Base-by-base conservation (phyloP, 2,329 filamentous ascomycete species). In the Cladophialophora yegresii region DNA sequence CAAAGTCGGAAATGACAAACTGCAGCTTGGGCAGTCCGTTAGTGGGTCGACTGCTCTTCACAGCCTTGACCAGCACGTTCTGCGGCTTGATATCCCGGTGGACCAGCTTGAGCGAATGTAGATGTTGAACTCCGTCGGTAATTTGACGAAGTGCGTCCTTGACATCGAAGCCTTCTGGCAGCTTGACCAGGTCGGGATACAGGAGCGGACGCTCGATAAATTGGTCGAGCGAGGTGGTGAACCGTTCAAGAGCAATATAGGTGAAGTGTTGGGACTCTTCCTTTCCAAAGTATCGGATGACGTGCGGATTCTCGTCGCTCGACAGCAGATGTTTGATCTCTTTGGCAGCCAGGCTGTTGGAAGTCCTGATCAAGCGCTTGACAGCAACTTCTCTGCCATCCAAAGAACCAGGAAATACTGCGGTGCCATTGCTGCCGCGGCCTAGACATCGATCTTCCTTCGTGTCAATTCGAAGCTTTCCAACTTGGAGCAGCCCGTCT, bases 1-100 rank as follows among this genome's bases (percentile, higher is more conserved):
- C 95, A 77, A 99, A 99, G 76, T 99, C 95, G 0, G 95, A 98
- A 40, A 99, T 96, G 4, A 99, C 85, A 43, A 99, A 83, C n/a
- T 93, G 89, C 26, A 92, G 88, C 63, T 86, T 85, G 0, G 86
- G 85, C 33, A 66, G 30, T 7, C 69, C 67, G 22, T 57, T 61
- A 3, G 60, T 58, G 2, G 70, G 70, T 40, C 70, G 69, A 40
- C 67, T 64, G 32, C 61, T 71, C 49, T 71, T 70, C 28, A 71
- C 62, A 67, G 84, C 84, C 26, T 86, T 85, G 64, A 98, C 92
- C 1, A 99, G 83, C 57, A 99, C 98, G 71, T 99, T 99, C 73
- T 99, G 95, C 0, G 95, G 95, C 76, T 99, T 99, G 72, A 99
- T 85, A 74, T 99, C 95, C 59, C 95, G 90, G 75, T 99, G 95